Percentiles rank a stretch among this genome's conserved stretches.
phyloP scores from a whole-genome alignment of 176 grass and related monocot genomes.

The Bonia amplexicaulis region DNA sequence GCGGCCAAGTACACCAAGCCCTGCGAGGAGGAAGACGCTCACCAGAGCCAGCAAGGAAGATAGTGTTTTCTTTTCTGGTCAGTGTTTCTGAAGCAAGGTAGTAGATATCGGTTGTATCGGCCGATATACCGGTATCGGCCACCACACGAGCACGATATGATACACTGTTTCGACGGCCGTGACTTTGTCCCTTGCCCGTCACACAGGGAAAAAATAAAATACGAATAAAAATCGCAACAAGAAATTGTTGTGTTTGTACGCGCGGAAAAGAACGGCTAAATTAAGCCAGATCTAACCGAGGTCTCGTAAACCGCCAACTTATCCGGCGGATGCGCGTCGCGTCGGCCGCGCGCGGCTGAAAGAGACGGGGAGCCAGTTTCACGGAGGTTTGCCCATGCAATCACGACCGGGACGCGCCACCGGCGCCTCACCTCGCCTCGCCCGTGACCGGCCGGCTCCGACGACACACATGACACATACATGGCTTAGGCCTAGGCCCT shows the following conservation, averaged over 20 bases:
- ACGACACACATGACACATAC: not conserved
- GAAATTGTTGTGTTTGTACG: not conserved
- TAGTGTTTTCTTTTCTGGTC: not conserved
- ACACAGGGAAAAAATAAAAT: not conserved
- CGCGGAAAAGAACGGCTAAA: not conserved
- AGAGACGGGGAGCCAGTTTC: slow-evolving; percentile 22
- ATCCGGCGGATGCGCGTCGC: slow-evolving; percentile 16
- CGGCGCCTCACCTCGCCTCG: not conserved
- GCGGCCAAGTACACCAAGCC: slow-evolving; percentile 72
- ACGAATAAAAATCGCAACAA: not conserved
- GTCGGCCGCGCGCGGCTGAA: not conserved
- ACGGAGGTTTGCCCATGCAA: slow-evolving; percentile 17
- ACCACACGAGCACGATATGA: not conserved
- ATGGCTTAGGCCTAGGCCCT: too few species aligned
- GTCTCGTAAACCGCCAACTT: not conserved
- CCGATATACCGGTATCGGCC: not conserved
- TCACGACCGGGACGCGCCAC: slow-evolving; percentile 44
- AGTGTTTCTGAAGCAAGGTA: not conserved
- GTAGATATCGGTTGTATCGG: not conserved
- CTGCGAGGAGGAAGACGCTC: slow-evolving; percentile 95
- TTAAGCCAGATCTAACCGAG: not conserved
- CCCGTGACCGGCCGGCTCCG: slow-evolving; percentile 1
- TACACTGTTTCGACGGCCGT: not conserved
- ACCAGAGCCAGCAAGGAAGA: slow-evolving; percentile 26
- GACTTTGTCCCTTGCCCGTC: not conserved